Evolutionary conservation across 225 moss, liverwort and hornwort species (phyloP), one percentile per base, ranked within the genome.

Genomic region (Bryoerythrophyllum caledonicum): DNA sequence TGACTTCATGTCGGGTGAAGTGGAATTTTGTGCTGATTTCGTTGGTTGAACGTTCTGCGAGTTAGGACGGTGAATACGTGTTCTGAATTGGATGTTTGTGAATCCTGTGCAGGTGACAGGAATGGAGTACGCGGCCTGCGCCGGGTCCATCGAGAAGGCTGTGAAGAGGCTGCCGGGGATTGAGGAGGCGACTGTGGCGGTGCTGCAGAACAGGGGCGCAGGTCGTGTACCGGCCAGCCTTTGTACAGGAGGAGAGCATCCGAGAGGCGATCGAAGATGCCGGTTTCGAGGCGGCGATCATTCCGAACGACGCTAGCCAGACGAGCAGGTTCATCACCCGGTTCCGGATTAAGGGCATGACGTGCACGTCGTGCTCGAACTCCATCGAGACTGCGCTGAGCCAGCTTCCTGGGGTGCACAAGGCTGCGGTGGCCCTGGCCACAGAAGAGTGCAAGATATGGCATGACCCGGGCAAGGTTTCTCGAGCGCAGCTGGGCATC

Each of bases 201-300:
- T 92, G 10, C 74, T 94, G 43, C 92, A 86, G 41, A 89, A 92
- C 63, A 83, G n/a, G 90, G 57, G 94, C 83, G 28, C 89, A 87
- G 72, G 91, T 92, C 26, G 54, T 91, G 0, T 95, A 79, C 40
- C 80, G 88, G 13, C 85, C 96, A 10, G 87, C 87, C 25, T 76
- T 86, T 35, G 89, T 92, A 8, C 81, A 88, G 80, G 89, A 92
- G 62, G 85, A 82, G 7, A 65, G 60, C 5, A 94, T 93, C 21
- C 88, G 89, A 16, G 96, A 92, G 63, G 89, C 91, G 0, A 92
- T 96, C 34, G 89, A 90, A 56, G 93, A 94, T 83, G 92, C 92
- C 10, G 93, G 93, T 35, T 93, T 93, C 54, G 88, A 88, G 37
- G 90, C 92, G 16, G 62, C 74, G 9, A 30, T 89, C 8, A 74